Percentiles rank a stretch among this genome's conserved stretches.
phyloP scores from a whole-genome alignment of 2,329 filamentous ascomycete species.

The Monilinia aucupariae region DNA sequence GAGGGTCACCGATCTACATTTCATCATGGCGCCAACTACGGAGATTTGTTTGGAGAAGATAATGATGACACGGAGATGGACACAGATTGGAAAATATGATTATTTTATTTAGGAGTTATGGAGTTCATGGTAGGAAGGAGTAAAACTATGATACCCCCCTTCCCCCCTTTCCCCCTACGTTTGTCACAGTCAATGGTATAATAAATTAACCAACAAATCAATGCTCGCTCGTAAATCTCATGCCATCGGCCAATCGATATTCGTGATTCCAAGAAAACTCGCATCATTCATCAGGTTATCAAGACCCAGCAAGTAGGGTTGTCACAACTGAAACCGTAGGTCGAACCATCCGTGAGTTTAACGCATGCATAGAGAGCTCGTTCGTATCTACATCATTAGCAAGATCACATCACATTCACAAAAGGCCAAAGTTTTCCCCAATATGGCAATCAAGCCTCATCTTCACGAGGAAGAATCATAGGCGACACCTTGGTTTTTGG shows the following conservation, averaged over 20 bases:
- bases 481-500: slow-evolving; percentile 74
- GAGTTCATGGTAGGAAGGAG: slow-evolving; percentile 13
- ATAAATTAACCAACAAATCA: background rate
- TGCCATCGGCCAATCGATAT: background rate
- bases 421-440: background rate
- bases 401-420: slow-evolving; percentile 18
- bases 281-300: too few species aligned
- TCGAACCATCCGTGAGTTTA: background rate
- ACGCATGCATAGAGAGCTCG: background rate
- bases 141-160: slow-evolving; percentile 23
- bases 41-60: slow-evolving; percentile 16
- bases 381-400: slow-evolving; percentile 9
- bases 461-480: slow-evolving; percentile 59
- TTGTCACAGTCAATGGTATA: slow-evolving; percentile 1
- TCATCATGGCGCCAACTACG: slow-evolving; percentile 21
- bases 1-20: slow-evolving; percentile 34
- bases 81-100: slow-evolving; percentile 31
- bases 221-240: background rate
- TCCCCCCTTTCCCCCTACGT: slow-evolving; percentile 19
- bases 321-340: background rate
- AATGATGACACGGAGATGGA: slow-evolving; percentile 24
- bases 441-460: slow-evolving; percentile 92
- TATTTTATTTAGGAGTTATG: slow-evolving; percentile 17
- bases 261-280: too few species aligned
- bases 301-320: background rate